Evolutionary conservation across 345 rosid species (phyloP), one percentile per base, ranked within the genome.

Genomic region (Alliaria petiolata): DNA sequence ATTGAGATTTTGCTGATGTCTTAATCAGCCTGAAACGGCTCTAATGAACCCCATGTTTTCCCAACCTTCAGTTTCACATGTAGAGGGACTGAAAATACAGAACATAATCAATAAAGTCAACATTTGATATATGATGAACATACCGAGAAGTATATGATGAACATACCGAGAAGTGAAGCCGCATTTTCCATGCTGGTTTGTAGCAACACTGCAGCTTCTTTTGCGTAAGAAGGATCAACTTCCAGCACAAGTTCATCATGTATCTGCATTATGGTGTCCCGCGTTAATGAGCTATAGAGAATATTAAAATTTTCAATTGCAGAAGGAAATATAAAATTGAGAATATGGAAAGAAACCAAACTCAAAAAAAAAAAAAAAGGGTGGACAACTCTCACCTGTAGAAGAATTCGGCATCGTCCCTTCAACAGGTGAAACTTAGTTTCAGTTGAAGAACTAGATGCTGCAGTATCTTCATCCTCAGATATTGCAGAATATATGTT

Each of bases 161-260:
- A 42, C 76, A 54, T 73, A 86, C 97, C 99, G 28, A 83, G 87
- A 74, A 95, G 95, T 12, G 80, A 71, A 38, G 80, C 88, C 40
- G 95, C 93, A 78, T 72, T 85, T 84, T 88, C 95, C 99, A 91
- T 95, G 87, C 93, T 79, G 70, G 47, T 69, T 70, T 70, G 84
- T 54, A 89, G 79, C 79, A 95, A 67, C 31, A 42, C 63, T 33
- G 87, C 91, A 78, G 92, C 99, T 84, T 91, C 93, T 71, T 85
- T 87, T 58, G 83, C 65, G 83, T 84, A 84, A 26, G 64, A 68
- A 4, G 91, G 89, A 75, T 95, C 95, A 34, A 83, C 90, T 85
- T 91, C 97, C 71, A 95, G 78, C 6, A 95, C 89, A 71, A 95
- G 81, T 76, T 95, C 95, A 78, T 95, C 99, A 81, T 95, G 96